phyloP scores from a whole-genome alignment of 2,329 filamentous ascomycete species.

The Hymenoscyphus salicellus region DNA sequence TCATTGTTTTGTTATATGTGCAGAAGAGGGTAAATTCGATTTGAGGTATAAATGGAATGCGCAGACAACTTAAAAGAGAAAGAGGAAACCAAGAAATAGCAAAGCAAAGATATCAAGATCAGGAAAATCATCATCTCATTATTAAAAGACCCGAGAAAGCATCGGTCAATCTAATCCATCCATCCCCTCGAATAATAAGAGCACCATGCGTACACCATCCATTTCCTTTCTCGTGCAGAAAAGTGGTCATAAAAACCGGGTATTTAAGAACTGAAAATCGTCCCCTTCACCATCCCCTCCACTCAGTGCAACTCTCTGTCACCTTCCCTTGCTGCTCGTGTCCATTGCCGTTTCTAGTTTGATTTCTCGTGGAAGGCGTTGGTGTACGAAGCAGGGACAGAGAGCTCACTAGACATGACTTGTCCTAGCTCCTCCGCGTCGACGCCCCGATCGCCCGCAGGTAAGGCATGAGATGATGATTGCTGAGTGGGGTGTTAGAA shows the following conservation, averaged over 20 bases:
- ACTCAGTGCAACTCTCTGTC: background rate
- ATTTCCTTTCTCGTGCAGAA: background rate
- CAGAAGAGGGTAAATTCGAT: too few relatives aligned
- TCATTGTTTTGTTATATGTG: too few relatives aligned
- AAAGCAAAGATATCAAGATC: background rate
- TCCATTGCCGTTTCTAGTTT: background rate
- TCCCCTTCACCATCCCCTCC: background rate
- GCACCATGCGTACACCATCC: background rate
- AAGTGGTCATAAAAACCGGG: constrained; percentile 10
- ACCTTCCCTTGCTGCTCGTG: constrained; percentile 1
- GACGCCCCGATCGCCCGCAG: constrained; percentile 30
- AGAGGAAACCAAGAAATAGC: background rate
- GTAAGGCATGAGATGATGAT: constrained; percentile 34
- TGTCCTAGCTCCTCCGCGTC: constrained; percentile 1
- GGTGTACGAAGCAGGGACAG: constrained; percentile 7
- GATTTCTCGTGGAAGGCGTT: background rate
- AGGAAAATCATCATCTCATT: background rate
- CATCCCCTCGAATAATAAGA: background rate
- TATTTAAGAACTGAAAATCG: constrained; percentile 10
- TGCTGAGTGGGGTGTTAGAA: constrained; percentile 9
- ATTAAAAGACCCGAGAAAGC: background rate
- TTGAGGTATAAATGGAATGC: too few relatives aligned
- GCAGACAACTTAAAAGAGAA: too few relatives aligned
- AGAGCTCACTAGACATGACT: constrained; percentile 13
- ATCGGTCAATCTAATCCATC: background rate